A percentile compares a stretch with the other conserved stretches of the same genome.
Evolutionary conservation across 73 alveolate species (phyloP).

Genomic region (Symbiodinium pilosum): DNA sequence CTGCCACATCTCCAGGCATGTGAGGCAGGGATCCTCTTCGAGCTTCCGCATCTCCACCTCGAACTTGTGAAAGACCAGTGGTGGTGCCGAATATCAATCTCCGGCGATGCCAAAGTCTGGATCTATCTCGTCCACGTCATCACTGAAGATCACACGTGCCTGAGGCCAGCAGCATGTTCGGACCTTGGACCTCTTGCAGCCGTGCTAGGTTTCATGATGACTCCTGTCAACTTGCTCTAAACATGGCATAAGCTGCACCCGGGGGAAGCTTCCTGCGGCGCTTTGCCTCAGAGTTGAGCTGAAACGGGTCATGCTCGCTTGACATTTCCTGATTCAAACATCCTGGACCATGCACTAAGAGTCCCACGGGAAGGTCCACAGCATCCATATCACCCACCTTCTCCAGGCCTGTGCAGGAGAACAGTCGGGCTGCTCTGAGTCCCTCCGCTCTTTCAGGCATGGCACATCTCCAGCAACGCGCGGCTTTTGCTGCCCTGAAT

Average conservation of each 20-base stretch:
- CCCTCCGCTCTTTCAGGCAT: too few relatives aligned
- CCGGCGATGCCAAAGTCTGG: constrained; percentile 60
- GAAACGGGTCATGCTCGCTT: too few relatives aligned
- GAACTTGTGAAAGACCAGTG: too few relatives aligned
- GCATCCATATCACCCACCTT: not conserved
- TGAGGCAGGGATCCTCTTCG: too few relatives aligned
- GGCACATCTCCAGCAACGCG: not conserved
- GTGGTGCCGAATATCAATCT: not conserved
- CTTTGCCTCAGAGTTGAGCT: constrained; percentile 40
- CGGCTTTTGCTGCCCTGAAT: not conserved
- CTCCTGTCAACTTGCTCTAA: not conserved
- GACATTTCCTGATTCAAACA: too few relatives aligned
- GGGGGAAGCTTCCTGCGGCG: constrained; percentile 35
- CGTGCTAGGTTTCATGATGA: not conserved
- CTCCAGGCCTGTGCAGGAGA: too few relatives aligned
- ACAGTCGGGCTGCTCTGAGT: too few relatives aligned
- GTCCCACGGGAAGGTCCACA: not conserved
- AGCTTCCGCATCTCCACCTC: too few relatives aligned
- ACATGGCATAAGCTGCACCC: not conserved
- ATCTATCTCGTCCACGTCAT: constrained; percentile 62
- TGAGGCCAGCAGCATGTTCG: not conserved
- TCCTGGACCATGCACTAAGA: not conserved
- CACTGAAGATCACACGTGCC: constrained; percentile 53
- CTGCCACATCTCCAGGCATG: too few relatives aligned
- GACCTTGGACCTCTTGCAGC: not conserved